Conservation (phyloP, 331 rosid genomes). For the Cucumis variabilis region DNA sequence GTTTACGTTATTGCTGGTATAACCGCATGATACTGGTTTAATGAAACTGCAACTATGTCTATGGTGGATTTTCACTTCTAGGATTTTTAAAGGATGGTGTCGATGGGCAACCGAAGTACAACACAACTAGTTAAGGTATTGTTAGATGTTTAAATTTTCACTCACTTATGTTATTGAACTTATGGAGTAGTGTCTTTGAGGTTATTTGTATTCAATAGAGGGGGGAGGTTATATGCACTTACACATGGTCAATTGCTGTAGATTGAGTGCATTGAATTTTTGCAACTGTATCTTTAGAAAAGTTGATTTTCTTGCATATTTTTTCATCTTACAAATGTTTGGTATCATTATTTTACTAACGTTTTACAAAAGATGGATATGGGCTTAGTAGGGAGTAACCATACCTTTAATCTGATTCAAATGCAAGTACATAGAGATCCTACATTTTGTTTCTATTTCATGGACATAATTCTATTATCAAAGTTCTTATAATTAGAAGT, state of each 20-base stretch:
- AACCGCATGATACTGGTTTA: background rate
- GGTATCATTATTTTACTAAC: too few relatives aligned
- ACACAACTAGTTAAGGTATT: background rate
- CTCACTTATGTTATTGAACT: background rate
- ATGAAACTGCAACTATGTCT: background rate
- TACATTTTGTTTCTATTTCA: too few relatives aligned
- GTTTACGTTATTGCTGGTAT: background rate
- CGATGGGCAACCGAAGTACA: background rate
- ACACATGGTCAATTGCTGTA: background rate
- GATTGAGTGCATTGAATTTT: background rate
- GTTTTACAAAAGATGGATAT: too few relatives aligned
- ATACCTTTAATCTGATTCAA: too few relatives aligned
- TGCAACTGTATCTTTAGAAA: background rate
- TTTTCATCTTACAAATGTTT: background rate
- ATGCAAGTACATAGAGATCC: too few relatives aligned
- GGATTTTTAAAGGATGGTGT: background rate
- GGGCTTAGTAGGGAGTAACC: too few relatives aligned
- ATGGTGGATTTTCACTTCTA: background rate
- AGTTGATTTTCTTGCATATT: slow-evolving; percentile 23
- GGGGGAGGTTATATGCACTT: background rate
- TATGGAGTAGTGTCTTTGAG: background rate
- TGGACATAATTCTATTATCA: too few relatives aligned
- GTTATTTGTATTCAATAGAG: background rate
- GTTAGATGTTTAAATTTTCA: background rate
- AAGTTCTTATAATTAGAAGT: too few relatives aligned